Percentiles rank a stretch among this genome's conserved stretches.
Evolutionary conservation across 2,329 filamentous ascomycete genomes (phyloP).

Genomic region (Cytospora paraplurivora): DNA sequence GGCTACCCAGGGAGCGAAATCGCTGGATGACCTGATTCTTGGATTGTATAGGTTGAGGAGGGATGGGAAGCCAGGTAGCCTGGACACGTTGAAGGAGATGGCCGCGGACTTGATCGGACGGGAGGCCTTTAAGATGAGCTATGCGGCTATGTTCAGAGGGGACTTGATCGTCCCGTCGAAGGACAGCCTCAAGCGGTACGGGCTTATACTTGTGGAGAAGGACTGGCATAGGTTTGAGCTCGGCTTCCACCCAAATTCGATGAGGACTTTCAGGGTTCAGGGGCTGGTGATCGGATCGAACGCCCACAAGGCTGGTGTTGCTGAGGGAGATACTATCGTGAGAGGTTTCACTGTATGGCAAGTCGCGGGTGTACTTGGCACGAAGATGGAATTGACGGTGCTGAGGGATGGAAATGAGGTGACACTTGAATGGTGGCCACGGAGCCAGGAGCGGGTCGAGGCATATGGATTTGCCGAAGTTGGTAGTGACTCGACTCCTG

Average conservation of each 20-base stretch:
- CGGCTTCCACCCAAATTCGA: slow-evolving; percentile 14
- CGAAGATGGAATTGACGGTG: slow-evolving; percentile 14
- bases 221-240: slow-evolving; percentile 22
- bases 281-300: slow-evolving; percentile 21
- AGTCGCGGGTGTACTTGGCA: slow-evolving; percentile 20
- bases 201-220: slow-evolving; percentile 17
- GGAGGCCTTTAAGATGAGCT: slow-evolving; percentile 8
- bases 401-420: slow-evolving; percentile 5
- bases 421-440: slow-evolving; percentile 17
- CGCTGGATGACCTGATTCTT: slow-evolving; percentile 26
- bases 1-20: slow-evolving; percentile 12
- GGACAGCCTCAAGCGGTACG: slow-evolving; percentile 18
- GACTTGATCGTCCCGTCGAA: slow-evolving; percentile 20
- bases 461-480: slow-evolving; percentile 19
- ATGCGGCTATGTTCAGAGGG: slow-evolving; percentile 19
- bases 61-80: slow-evolving; percentile 5
- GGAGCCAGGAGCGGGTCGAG: slow-evolving; percentile 14
- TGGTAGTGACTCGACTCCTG: not conserved
- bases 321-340: slow-evolving; percentile 23
- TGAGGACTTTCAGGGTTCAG: slow-evolving; percentile 16
- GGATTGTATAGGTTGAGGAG: slow-evolving; percentile 22
- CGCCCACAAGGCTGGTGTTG: slow-evolving; percentile 25
- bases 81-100: slow-evolving; percentile 7
- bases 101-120: slow-evolving; percentile 4
- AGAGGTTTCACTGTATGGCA: slow-evolving; percentile 19